Evolutionary conservation across 345 rosid genomes (phyloP).

Genomic region (Salix brachista): DNA sequence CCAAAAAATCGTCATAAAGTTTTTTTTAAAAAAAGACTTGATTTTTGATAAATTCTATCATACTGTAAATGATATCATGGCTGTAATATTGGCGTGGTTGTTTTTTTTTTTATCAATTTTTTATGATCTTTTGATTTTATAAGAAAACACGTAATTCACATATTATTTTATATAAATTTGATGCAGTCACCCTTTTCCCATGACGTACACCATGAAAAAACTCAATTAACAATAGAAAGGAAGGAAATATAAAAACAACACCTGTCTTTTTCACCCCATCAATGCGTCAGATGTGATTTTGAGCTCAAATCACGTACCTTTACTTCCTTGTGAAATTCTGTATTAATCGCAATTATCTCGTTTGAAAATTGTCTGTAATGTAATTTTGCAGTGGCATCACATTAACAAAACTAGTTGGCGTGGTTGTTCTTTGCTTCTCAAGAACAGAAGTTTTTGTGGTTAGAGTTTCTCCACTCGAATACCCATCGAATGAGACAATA

Average conservation of each 20-base stretch:
- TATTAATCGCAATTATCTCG: neutral
- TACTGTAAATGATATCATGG: neutral
- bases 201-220: neutral
- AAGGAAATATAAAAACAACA: neutral
- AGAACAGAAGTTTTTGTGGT: constrained; percentile 97
- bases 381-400: constrained; percentile 76
- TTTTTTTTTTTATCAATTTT: no score
- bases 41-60: neutral
- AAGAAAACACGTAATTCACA: neutral
- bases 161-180: neutral
- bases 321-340: neutral
- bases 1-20: neutral
- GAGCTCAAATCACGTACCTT: neutral
- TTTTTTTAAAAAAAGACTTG: neutral
- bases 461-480: constrained; percentile 7
- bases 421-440: constrained; percentile 90
- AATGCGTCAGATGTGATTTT: neutral
- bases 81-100: no score
- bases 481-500: neutral
- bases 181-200: neutral
- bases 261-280: neutral
- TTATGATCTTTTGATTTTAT: no score
- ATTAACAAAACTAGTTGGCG: constrained; percentile 87
- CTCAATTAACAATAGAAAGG: neutral
- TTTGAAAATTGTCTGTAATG: neutral